Base-by-base conservation (phyloP, 257 asterid species). In the Solanum pennellii region DNA sequence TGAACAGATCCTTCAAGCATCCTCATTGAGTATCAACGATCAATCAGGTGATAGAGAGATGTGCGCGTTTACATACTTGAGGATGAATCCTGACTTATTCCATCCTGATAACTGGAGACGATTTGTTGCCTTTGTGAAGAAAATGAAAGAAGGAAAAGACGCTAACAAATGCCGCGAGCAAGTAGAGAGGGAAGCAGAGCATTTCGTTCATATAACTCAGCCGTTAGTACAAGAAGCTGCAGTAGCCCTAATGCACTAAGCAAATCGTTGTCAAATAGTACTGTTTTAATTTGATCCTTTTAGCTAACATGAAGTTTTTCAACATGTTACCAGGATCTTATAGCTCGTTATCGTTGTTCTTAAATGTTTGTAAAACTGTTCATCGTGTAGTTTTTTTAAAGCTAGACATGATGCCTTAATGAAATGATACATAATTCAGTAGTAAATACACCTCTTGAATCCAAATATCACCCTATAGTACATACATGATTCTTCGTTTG, bases 171-270 rank as follows among this genome's bases (percentile, higher is more conserved):
- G 98, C 71, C 85, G 93, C 94, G 99, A 97, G 89, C 91, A 95
- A 52, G 95, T 95, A 10, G 99, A 96, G 95, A 89, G 98, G 0
- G 98, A 97, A 86, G 98, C 99, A 0, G 98, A 95, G 91, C 98
- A 93, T 90, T 97, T 94, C 66, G 98, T 95, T 60, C 96, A 93
- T 27, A 94, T 93, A 8, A 97, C 98, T 47, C 95, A 83, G 87
- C 99, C 98, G 3, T 37, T 94, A n/a, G 98, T 95, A 88, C 97
- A 97, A 88, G 99, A 95, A 88, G 99, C 98, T 44, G 98, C 96
- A 2, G 96, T 91, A 27, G 98, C 97, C 12, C 93, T 96, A 2
- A 92, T 87, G 96, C 96, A 94, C 56, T 94, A 94, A 23, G 42
- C 84, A 44, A 72, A 42, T 41, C 21, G 56, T 41, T 12, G 37